A percentile compares a stretch with the other conserved stretches of the same genome.
phyloP scores from a whole-genome alignment of 345 rosid species.

The Citrus sp. region DNA sequence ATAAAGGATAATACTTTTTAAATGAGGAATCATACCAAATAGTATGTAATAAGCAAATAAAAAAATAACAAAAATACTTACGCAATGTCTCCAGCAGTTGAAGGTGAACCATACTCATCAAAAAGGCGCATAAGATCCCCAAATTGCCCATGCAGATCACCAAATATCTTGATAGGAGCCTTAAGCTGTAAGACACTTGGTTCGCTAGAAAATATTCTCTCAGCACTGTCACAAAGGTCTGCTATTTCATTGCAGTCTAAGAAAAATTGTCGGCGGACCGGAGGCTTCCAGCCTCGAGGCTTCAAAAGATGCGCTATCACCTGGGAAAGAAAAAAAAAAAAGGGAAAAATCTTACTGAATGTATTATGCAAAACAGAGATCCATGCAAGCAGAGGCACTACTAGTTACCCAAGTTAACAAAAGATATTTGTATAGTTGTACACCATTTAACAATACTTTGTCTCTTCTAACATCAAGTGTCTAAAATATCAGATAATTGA shows the following conservation, averaged over 20 bases:
- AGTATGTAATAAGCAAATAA: neutral
- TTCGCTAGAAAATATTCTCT: conserved; percentile 77
- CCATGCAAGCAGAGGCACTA: neutral
- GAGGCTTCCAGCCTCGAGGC: conserved; percentile 99
- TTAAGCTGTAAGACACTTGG: conserved; percentile 84
- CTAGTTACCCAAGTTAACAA: conserved; percentile 1
- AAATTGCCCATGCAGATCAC: conserved; percentile 98
- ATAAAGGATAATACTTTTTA: neutral
- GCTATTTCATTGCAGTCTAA: conserved; percentile 96
- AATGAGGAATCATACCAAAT: neutral
- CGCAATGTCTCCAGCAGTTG: conserved; percentile 99
- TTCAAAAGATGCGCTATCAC: conserved; percentile 83
- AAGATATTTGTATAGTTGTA: neutral
- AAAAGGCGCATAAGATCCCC: conserved; percentile 99
- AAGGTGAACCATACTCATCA: conserved; percentile 97
- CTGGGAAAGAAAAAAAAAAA: conserved; percentile 24
- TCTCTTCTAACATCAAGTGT: conserved; percentile 9
- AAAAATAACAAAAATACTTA: conserved; percentile 35
- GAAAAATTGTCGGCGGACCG: conserved; percentile 89
- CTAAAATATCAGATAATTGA: conserved; percentile 1
- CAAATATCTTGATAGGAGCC: conserved; percentile 93
- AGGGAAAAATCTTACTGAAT: neutral
- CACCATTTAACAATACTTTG: conserved; percentile 16
- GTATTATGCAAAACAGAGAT: neutral
- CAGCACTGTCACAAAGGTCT: conserved; percentile 89